Conservation (phyloP, 257 asterid genomes). For the Nicotiana obtusifolia region DNA sequence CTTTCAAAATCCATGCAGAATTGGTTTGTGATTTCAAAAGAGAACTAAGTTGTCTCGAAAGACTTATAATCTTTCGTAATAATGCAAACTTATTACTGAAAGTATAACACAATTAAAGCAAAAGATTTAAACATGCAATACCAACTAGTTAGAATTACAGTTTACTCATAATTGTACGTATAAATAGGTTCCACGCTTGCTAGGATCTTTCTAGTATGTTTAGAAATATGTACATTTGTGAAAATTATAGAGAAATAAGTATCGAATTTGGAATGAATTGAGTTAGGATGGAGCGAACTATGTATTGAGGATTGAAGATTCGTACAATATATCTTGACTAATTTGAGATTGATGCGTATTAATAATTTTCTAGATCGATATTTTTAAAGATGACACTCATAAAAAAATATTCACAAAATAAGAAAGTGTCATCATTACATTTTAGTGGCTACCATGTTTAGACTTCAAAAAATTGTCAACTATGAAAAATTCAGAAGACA, state of each 20-base stretch:
- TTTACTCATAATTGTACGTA: too few species aligned
- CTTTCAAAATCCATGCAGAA: neutral
- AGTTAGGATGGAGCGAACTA: too few species aligned
- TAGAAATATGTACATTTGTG: too few species aligned
- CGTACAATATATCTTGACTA: too few species aligned
- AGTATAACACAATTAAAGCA: neutral
- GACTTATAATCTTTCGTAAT: neutral
- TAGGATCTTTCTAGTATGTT: too few species aligned
- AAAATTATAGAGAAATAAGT: too few species aligned
- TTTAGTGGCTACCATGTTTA: constrained; percentile 1
- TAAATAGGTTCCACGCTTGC: too few species aligned
- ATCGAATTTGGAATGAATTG: too few species aligned
- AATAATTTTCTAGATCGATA: too few species aligned
- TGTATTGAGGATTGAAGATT: too few species aligned
- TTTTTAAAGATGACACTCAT: neutral
- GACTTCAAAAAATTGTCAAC: neutral
- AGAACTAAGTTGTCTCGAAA: neutral
- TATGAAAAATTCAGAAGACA: neutral
- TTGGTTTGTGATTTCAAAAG: neutral
- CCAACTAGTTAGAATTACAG: too few species aligned
- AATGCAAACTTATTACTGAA: neutral
- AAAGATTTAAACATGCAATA: neutral
- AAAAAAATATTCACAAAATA: neutral
- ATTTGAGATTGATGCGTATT: neutral
- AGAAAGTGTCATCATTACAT: neutral